Base-by-base conservation (phyloP, 768 basidiomycete species). In the Strobilomyces dryophilus region DNA sequence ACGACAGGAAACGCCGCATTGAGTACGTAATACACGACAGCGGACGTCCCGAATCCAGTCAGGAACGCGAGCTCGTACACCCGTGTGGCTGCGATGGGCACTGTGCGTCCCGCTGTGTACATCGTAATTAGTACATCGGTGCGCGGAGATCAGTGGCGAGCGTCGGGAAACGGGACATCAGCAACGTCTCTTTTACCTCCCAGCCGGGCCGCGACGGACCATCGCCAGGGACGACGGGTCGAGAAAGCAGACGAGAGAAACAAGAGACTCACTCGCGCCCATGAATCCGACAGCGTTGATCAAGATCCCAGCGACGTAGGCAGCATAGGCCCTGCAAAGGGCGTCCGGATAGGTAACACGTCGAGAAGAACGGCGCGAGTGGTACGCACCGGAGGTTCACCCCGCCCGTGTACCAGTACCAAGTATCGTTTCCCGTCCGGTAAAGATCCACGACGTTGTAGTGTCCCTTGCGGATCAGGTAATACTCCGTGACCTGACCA, bases 201-300 rank as follows among this genome's bases (percentile, higher is more conserved):
- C 48, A 26, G 29, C 29, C 47, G 31, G 41, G 45, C 41, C 9
- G 20, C 18, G 26, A 27, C 8, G 52, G 43, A 18, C 18, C 41
- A 32, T 47, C 40, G 18, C 44, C 51, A 31, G 18, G 9, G 37
- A 26, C 36, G n/a, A 9, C 24, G 36, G 35, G 49, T 44, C 10
- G 35, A 24, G 17, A 31, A 37, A 24, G 35, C 24, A 42, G 17
- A 29, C 29, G 29, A 44, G 36, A 52, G 31, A 15, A 14, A 20
- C 2, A 41, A 18, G 12, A 9, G 12, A 75, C 80, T 56, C 62
- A 79, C 84, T 84, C 17, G 87, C 85, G 48, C 87, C 86, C 11
- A 83, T 84, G 56, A 92, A 92, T 8, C 88, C 90, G 36, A 89
- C 83, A 14, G 89, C 82, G 66, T 92, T 92, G 67, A 92, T 85